These are phyloP conservation scores for Globisporangium iwayamae DNA, from an alignment of 352 stramenopile genomes.

Conservation along the genomic window DNA sequence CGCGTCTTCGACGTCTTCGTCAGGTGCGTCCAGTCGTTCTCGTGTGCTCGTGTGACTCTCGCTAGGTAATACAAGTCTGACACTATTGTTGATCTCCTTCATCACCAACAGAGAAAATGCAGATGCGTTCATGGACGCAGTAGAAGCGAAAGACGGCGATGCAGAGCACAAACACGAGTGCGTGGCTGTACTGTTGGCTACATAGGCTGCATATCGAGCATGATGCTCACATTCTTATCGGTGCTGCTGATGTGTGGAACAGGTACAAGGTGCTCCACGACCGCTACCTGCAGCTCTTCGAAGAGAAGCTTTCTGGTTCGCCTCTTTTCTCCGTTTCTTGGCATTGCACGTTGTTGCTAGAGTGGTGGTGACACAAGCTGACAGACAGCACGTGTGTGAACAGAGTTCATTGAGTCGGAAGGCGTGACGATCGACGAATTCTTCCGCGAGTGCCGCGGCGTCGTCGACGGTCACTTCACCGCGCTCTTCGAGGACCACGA, in stretches of 20 bases:
- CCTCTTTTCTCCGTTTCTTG: background rate
- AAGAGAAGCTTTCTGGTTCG: constrained; percentile 47
- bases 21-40: constrained; percentile 20
- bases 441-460: constrained; percentile 65
- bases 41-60: background rate
- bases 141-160: constrained; percentile 53
- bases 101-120: constrained; percentile 38
- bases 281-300: constrained; percentile 69
- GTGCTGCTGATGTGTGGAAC: background rate
- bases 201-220: background rate
- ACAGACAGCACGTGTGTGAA: background rate
- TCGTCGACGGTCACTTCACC: constrained; percentile 59
- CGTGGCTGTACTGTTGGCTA: background rate
- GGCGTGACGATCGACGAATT: constrained; percentile 60
- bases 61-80: background rate
- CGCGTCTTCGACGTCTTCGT: constrained; percentile 69
- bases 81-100: background rate
- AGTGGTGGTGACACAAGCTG: background rate
- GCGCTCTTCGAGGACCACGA: constrained; percentile 59
- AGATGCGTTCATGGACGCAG: constrained; percentile 50
- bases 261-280: constrained; percentile 77
- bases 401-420: constrained; percentile 69
- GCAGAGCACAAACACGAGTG: constrained; percentile 80
- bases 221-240: background rate
- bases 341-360: background rate